A percentile compares a stretch with the other conserved stretches of the same genome.
These are phyloP conservation scores for Leptographium procerum DNA, from an alignment of 2,329 filamentous ascomycete species.

Conservation along the genomic window DNA sequence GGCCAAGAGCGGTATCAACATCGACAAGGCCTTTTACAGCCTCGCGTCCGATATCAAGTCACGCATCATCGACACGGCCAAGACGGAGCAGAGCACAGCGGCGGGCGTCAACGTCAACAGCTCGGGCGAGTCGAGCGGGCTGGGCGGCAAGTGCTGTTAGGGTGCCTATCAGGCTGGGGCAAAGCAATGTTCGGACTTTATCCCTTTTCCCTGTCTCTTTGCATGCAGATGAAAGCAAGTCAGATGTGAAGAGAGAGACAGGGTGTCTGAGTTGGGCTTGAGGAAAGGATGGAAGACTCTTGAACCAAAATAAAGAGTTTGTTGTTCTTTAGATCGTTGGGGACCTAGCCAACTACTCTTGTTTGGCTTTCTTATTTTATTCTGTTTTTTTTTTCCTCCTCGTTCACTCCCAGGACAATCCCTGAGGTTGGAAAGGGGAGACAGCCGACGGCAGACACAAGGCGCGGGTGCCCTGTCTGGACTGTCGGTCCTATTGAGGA, in stretches of 20 bases:
- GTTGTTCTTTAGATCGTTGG: background rate
- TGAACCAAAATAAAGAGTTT: background rate
- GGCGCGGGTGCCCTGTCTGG: too few relatives aligned
- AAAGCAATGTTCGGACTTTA: too few relatives aligned
- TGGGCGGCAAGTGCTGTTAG: constrained; percentile 66
- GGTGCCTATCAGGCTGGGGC: constrained; percentile 12
- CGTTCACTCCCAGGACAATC: too few relatives aligned
- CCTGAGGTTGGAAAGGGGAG: background rate
- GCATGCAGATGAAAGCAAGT: background rate
- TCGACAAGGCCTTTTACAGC: constrained; percentile 96
- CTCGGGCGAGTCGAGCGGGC: constrained; percentile 37
- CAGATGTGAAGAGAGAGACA: background rate
- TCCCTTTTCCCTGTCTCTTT: too few relatives aligned
- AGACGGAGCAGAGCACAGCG: constrained; percentile 53
- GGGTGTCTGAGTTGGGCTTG: background rate
- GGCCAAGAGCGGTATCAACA: constrained; percentile 99
- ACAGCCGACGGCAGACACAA: background rate
- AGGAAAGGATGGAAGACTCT: background rate
- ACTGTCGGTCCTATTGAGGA: too few relatives aligned
- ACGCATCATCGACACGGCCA: constrained; percentile 83
- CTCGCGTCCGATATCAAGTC: constrained; percentile 97
- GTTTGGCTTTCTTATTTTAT: background rate
- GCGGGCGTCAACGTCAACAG: constrained; percentile 59
- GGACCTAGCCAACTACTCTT: background rate
- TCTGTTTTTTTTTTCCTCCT: background rate